Evolutionary conservation across 768 basidiomycete genomes (phyloP).

Genomic region (Sarcodon aspratus): DNA sequence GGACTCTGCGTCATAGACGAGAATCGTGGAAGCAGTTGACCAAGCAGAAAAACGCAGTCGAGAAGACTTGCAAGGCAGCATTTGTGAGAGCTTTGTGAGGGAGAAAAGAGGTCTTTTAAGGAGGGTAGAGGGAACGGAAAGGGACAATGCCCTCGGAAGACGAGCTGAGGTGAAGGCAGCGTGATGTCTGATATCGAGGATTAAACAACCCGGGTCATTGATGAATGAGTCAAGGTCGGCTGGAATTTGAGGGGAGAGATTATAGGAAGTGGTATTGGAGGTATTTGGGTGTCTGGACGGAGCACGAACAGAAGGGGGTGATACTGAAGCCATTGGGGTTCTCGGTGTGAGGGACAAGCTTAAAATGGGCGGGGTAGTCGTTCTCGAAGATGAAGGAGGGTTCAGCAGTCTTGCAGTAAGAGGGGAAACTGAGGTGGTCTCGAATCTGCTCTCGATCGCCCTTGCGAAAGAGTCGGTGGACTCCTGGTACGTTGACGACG

Average conservation of each 20-base stretch:
- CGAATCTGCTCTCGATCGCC: background rate
- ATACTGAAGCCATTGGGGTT: slow-evolving; percentile 3
- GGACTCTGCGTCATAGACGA: slow-evolving; percentile 85
- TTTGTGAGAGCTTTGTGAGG: slow-evolving; percentile 61
- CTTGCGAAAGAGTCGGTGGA: background rate
- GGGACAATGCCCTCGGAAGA: slow-evolving; percentile 59
- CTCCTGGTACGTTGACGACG: background rate
- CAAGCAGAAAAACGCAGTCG: slow-evolving; percentile 51
- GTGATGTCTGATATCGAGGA: slow-evolving; percentile 86
- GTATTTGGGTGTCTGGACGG: slow-evolving; percentile 7
- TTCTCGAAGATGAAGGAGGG: background rate
- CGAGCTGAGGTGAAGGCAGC: slow-evolving; percentile 59
- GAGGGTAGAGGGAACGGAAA: slow-evolving; percentile 89
- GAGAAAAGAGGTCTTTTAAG: slow-evolving; percentile 86
- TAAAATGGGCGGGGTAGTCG: background rate
- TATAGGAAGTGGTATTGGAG: slow-evolving; percentile 2
- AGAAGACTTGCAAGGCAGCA: slow-evolving; percentile 58
- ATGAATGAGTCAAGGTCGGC: slow-evolving; percentile 20
- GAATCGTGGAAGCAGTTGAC: slow-evolving; percentile 45
- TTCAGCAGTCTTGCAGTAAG: background rate
- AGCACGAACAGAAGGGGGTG: background rate
- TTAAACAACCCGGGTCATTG: slow-evolving; percentile 32
- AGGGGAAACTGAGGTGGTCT: background rate
- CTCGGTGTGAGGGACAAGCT: slow-evolving; percentile 9
- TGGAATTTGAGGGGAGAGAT: slow-evolving; percentile 11